Percentiles rank a stretch among this genome's conserved stretches.
phyloP scores from a whole-genome alignment of 805 yeast genomes.

The Candida maltosa region DNA sequence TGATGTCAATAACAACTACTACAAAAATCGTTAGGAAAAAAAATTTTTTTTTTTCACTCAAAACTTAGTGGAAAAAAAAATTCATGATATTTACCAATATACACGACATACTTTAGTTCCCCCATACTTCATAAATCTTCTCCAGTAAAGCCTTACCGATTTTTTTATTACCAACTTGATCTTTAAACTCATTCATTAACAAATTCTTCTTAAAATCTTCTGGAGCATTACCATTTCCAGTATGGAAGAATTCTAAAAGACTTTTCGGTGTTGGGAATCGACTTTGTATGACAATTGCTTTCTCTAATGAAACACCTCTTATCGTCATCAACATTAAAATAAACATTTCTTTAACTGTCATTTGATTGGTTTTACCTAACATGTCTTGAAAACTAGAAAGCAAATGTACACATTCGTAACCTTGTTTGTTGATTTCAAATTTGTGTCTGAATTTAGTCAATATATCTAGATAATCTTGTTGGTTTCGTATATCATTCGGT shows the following conservation, averaged over 20 bases:
- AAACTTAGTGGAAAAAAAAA: neutral
- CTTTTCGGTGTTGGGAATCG: constrained; percentile 65
- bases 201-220: constrained; percentile 28
- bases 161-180: constrained; percentile 49
- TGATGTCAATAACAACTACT: neutral
- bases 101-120: constrained; percentile 14
- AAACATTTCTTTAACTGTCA: constrained; percentile 74
- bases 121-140: constrained; percentile 58
- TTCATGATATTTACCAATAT: constrained; percentile 4
- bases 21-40: neutral
- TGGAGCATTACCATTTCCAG: constrained; percentile 14
- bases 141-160: constrained; percentile 51
- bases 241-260: constrained; percentile 49
- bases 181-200: constrained; percentile 27
- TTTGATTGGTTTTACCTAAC: constrained; percentile 65
- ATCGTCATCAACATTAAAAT: constrained; percentile 74
- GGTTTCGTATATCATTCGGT: constrained; percentile 49
- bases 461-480: constrained; percentile 44
- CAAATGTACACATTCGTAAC: constrained; percentile 36
- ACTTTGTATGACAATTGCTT: constrained; percentile 74
- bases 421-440: constrained; percentile 28
- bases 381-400: constrained; percentile 53
- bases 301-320: constrained; percentile 79
- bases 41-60: neutral
- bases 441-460: constrained; percentile 42